phyloP scores from a whole-genome alignment of 352 stramenopile genomes.

The Blastocystis sp. region DNA sequence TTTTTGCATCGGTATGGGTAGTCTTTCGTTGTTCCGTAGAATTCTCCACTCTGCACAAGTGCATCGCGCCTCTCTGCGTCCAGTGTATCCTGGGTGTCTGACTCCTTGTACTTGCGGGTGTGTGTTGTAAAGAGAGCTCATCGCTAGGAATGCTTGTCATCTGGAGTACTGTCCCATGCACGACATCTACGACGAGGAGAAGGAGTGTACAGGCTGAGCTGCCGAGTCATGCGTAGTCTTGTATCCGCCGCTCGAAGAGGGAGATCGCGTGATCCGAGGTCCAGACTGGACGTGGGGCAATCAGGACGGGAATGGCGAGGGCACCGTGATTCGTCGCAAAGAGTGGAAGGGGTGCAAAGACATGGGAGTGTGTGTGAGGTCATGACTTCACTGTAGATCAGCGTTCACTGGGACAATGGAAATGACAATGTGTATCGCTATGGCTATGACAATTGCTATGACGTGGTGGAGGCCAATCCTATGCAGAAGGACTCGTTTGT shows the following conservation, averaged over 20 bases:
- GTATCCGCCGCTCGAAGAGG: constrained; percentile 2
- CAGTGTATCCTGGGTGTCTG: constrained; percentile 32
- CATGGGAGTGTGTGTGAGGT: neutral
- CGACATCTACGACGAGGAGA: constrained; percentile 58
- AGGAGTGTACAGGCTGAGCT: neutral
- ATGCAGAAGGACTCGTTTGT: constrained; percentile 47
- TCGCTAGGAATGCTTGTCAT: neutral
- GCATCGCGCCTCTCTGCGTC: constrained; percentile 8
- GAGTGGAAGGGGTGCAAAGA: constrained; percentile 52
- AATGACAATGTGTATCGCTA: constrained; percentile 55
- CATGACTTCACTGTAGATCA: neutral
- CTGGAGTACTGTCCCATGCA: constrained; percentile 57
- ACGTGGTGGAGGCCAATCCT: constrained; percentile 42
- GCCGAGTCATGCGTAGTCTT: neutral
- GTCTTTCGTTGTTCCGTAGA: neutral
- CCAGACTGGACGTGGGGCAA: constrained; percentile 54
- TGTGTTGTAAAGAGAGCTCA: neutral
- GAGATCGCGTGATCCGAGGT: constrained; percentile 28
- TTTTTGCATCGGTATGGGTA: constrained; percentile 19
- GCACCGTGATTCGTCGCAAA: constrained; percentile 47
- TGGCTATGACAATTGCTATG: constrained; percentile 43
- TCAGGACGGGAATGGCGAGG: constrained; percentile 9
- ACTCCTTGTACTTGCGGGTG: constrained; percentile 52
- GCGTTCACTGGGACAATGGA: constrained; percentile 45
- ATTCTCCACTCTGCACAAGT: constrained; percentile 50